These are phyloP conservation scores for Naganishia vishniacii DNA, from an alignment of 768 basidiomycete species.

Conservation along the genomic window DNA sequence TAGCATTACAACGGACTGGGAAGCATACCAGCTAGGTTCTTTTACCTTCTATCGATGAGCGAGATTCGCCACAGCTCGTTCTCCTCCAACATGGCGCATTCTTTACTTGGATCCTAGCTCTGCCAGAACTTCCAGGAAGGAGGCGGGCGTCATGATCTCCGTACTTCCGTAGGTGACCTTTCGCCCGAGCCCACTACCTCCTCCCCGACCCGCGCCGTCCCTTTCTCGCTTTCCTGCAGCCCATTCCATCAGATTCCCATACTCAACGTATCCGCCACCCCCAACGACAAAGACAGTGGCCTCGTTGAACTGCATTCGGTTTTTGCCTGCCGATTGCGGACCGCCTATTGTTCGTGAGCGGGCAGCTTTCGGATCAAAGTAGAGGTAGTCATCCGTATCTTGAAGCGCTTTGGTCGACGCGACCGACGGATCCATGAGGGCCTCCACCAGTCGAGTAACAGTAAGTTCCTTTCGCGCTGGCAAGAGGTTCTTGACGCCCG, in stretches of 20 bases:
- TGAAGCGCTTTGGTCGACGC: conserved; percentile 90
- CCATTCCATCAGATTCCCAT: conserved; percentile 94
- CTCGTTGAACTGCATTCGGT: conserved; percentile 62
- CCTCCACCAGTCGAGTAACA: conserved; percentile 86
- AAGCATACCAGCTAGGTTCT: too few relatives aligned
- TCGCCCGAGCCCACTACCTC: conserved; percentile 56
- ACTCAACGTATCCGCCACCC: conserved; percentile 95
- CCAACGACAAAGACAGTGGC: conserved; percentile 91
- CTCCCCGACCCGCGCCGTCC: conserved; percentile 31
- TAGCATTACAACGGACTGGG: too few relatives aligned
- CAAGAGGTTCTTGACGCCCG: conserved; percentile 95
- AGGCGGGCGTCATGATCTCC: conserved; percentile 83
- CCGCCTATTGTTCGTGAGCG: conserved; percentile 53
- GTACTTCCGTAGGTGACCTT: conserved; percentile 90
- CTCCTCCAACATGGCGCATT: too few relatives aligned
- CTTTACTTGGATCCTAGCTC: conserved; percentile 41
- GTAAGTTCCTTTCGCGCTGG: conserved; percentile 86
- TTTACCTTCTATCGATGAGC: too few relatives aligned
- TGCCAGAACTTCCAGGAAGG: conserved; percentile 70
- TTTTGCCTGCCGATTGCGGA: conserved; percentile 54
- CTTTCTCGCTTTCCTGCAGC: conserved; percentile 51
- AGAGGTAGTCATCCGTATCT: conserved; percentile 92
- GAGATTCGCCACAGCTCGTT: too few relatives aligned
- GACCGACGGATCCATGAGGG: conserved; percentile 92
- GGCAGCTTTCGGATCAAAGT: conserved; percentile 83